Evolutionary conservation across 345 rosid species (phyloP).

Genomic region (Carallia brachiata): DNA sequence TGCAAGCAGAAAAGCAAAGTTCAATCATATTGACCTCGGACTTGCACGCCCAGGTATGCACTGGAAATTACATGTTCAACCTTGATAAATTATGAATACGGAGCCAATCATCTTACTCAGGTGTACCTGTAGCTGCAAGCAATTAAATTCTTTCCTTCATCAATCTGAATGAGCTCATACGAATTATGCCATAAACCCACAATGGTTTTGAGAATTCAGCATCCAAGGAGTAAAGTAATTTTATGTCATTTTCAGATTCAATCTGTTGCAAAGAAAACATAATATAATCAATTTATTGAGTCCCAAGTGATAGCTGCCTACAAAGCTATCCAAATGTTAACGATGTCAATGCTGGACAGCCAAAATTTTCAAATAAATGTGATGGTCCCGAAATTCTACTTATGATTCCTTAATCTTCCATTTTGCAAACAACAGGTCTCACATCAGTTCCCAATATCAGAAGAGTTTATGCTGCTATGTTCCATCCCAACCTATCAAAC

Average conservation of each 20-base stretch:
- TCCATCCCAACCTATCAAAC: too few species aligned
- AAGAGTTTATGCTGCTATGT: too few species aligned
- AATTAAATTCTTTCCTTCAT: constrained; percentile 56
- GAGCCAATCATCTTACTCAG: constrained; percentile 16
- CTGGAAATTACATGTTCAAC: constrained; percentile 3
- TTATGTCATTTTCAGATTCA: constrained; percentile 62
- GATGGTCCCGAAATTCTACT: neutral
- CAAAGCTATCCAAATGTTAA: neutral
- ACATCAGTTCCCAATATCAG: too few species aligned
- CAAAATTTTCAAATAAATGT: too few species aligned
- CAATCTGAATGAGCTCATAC: constrained; percentile 60
- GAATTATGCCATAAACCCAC: constrained; percentile 81
- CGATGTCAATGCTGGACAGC: neutral
- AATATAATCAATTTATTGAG: neutral
- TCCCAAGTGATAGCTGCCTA: neutral
- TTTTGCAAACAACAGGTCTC: too few species aligned
- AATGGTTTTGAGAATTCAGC: constrained; percentile 89
- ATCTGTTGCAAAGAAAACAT: constrained; percentile 39
- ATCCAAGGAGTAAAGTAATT: constrained; percentile 51
- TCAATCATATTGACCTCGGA: neutral
- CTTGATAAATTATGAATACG: neutral
- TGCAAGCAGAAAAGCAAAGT: constrained; percentile 36
- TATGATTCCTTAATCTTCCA: neutral
- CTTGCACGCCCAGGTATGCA: neutral
- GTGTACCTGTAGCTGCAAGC: constrained; percentile 84